Evolutionary conservation across 805 yeast species (phyloP).

Genomic region (Wickerhamiella musiphila): DNA sequence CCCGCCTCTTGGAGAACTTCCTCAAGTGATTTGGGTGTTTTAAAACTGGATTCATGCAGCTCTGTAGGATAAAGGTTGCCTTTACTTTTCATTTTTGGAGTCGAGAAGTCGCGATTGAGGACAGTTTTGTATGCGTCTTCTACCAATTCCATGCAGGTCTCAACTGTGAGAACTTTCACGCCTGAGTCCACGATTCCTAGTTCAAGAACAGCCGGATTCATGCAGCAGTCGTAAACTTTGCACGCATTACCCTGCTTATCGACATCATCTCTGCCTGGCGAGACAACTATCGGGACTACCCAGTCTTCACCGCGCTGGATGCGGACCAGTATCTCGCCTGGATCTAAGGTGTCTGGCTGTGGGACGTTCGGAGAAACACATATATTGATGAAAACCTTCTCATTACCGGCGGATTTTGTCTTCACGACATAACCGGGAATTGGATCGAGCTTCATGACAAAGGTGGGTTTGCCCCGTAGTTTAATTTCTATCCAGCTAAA

Average conservation of each 20-base stretch:
- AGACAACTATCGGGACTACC: slow-evolving; percentile 71
- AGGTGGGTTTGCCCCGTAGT: too few species aligned
- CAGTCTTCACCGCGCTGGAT: slow-evolving; percentile 53
- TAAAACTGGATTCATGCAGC: slow-evolving; percentile 3
- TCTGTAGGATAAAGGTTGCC: slow-evolving; percentile 37
- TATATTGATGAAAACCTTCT: slow-evolving; percentile 64
- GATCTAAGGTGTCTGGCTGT: slow-evolving; percentile 28
- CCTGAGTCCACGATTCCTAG: slow-evolving; percentile 46
- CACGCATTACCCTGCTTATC: slow-evolving; percentile 55
- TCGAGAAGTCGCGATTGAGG: slow-evolving; percentile 41
- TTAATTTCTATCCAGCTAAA: too few species aligned
- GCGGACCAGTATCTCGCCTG: slow-evolving; percentile 33
- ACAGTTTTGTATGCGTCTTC: slow-evolving; percentile 36
- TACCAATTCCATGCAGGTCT: slow-evolving; percentile 71
- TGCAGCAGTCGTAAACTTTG: slow-evolving; percentile 62
- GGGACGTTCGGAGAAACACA: slow-evolving; percentile 56
- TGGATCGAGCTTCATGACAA: slow-evolving; percentile 28
- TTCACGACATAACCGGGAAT: slow-evolving; percentile 50
- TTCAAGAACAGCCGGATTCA: slow-evolving; percentile 42
- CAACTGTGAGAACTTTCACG: slow-evolving; percentile 47
- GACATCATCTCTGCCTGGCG: slow-evolving; percentile 32
- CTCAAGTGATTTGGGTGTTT: neutral
- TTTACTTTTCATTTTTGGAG: slow-evolving; percentile 59
- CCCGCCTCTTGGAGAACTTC: neutral
- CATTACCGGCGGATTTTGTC: slow-evolving; percentile 19